These are phyloP conservation scores for Cryphonectria radicalis DNA, from an alignment of 2,329 filamentous ascomycete species.

Conservation along the genomic window DNA sequence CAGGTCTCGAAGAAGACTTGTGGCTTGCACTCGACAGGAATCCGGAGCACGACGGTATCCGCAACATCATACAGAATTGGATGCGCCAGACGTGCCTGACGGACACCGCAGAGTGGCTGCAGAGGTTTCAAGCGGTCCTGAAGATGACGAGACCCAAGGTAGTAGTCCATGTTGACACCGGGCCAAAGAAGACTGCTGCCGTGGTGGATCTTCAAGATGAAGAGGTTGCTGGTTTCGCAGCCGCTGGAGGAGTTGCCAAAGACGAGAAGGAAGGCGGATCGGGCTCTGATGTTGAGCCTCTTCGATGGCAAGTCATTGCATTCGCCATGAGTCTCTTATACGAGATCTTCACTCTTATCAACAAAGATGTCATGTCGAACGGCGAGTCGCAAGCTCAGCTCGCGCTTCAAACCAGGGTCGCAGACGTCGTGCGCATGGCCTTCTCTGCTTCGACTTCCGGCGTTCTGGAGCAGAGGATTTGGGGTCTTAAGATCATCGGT, in stretches of 20 bases:
- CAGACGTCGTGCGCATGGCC: conserved; percentile 93
- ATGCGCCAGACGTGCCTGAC: conserved; percentile 83
- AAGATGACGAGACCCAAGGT: conserved; percentile 80
- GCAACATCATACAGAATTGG: conserved; percentile 90
- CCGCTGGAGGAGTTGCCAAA: conserved; percentile 65
- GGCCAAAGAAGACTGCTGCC: conserved; percentile 49
- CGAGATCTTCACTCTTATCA: conserved; percentile 79
- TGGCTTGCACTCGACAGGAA: conserved; percentile 86
- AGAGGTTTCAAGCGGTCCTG: conserved; percentile 84
- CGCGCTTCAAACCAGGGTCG: conserved; percentile 80
- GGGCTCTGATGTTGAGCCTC: conserved; percentile 75
- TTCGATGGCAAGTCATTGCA: conserved; percentile 93
- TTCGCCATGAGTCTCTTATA: conserved; percentile 90
- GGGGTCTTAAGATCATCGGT: conserved; percentile 92
- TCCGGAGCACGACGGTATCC: conserved; percentile 78
- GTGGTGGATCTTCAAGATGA: conserved; percentile 89
- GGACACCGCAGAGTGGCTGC: conserved; percentile 84
- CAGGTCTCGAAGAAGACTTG: conserved; percentile 84
- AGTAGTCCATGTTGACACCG: conserved; percentile 53
- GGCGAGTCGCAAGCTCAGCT: conserved; percentile 78
- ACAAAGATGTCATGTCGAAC: conserved; percentile 77
- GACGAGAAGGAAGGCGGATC: conserved; percentile 58
- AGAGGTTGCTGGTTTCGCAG: conserved; percentile 93
- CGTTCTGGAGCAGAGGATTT: conserved; percentile 86
- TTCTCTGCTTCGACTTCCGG: conserved; percentile 96